Percentiles rank a stretch among this genome's conserved stretches.
phyloP scores from a whole-genome alignment of 192 early-diverging fungal species.

The Backusella psychrophila region DNA sequence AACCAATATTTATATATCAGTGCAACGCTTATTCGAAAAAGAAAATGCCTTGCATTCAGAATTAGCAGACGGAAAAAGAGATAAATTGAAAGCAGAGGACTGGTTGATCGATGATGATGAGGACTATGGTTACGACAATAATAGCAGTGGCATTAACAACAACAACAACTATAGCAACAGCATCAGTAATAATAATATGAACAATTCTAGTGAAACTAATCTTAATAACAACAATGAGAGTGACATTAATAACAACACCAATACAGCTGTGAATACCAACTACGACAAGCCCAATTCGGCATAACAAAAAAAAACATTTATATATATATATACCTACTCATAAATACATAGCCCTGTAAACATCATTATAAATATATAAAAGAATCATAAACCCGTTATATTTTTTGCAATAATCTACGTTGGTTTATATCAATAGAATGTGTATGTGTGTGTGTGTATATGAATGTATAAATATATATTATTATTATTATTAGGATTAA shows the following conservation, averaged over 20 bases:
- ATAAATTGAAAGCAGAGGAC: not conserved
- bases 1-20: not conserved
- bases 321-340: not conserved
- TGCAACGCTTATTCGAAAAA: constrained; percentile 1
- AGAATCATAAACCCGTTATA: not conserved
- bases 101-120: constrained; percentile 9
- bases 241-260: not conserved
- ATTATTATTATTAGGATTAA: not conserved
- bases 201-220: not conserved
- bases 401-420: not conserved
- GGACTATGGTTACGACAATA: not conserved
- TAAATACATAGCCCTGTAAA: not conserved
- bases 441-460: not conserved
- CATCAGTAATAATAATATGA: not conserved
- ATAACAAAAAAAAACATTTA: not conserved
- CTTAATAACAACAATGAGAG: not conserved
- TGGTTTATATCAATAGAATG: not conserved
- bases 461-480: not conserved
- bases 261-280: not conserved
- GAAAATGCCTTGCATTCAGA: not conserved
- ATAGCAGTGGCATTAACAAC: not conserved
- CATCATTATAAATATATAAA: not conserved
- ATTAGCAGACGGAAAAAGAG: not conserved
- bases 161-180: not conserved
- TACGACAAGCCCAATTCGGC: not conserved